Evolutionary conservation across 192 early-diverging fungal genomes (phyloP), one percentile per base, ranked within the genome.

Genomic region (Chytriomyces sp.): DNA sequence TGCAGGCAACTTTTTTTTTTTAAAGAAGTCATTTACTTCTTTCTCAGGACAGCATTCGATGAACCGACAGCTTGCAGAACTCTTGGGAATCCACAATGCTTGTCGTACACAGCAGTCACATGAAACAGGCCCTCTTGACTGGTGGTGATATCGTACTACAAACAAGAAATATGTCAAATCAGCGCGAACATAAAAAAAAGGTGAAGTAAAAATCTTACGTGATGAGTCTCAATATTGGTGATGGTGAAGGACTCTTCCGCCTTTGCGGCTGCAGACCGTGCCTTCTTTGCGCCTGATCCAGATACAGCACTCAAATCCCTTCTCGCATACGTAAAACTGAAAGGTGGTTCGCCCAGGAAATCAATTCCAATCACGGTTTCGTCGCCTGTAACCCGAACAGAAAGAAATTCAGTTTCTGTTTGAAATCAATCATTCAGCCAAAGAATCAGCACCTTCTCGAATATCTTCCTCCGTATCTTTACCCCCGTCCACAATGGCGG

Each of bases 381-480:
- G 43, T 87, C 85, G 5, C 85, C 85, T 86, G 62, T 61, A 43
- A 47, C 84, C 5, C 6, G 18, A 75, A 77, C 0, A 80, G 45
- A 49, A 78, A 76, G 35, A 76, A 16, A 70, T 20, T 74, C 69
- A 57, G 28, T 3, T 28, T 1, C 18, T 26, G 24, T 70, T 70
- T 57, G 20, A n/a, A 70, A 18, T 16, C 68, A 11, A 50, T 45
- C 11, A 68, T 9, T 35, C 67, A 81, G 75, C 18, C 16, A 47
- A 81, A 50, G 7, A 50, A 35, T 66, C 70, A 45, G 6, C 53
- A 88, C 87, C 87, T 81, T 89, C 85, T 13, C 88, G 71, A 73
- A 93, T 91, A 67, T 93, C 91, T 71, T 91, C 90, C 50, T 87
- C 79, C n/a, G 86, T 77, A 46, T 93, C 86, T 18, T 85, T 66